Conservation (phyloP, 345 rosid genomes). For the Euphorbia pulcherrima region DNA sequence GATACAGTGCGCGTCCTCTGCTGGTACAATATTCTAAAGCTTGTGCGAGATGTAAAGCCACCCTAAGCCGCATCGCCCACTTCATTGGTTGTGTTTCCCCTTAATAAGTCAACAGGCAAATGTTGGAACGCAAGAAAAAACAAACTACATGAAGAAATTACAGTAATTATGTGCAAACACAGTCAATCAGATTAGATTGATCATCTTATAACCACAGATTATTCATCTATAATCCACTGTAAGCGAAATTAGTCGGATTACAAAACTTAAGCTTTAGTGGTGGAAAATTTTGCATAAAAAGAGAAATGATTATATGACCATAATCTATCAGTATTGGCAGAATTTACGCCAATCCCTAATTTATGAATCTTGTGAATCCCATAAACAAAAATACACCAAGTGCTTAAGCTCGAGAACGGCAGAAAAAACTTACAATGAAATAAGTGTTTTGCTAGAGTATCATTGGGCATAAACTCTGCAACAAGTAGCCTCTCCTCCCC, state of each 20-base stretch:
- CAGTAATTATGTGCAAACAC: too few species aligned
- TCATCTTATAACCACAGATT: neutral
- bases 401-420: too few species aligned
- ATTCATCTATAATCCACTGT: neutral
- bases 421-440: constrained; percentile 75
- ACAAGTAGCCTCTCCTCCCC: constrained; percentile 91
- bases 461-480: constrained; percentile 84
- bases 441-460: constrained; percentile 91
- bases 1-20: constrained; percentile 89
- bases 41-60: constrained; percentile 85
- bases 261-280: neutral
- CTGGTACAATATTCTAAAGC: constrained; percentile 83
- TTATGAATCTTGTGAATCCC: too few species aligned
- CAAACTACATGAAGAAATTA: too few species aligned
- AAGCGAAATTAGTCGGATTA: neutral
- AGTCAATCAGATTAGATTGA: neutral
- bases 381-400: too few species aligned
- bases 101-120: constrained; percentile 40
- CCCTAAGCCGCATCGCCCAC: constrained; percentile 95
- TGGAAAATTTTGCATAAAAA: too few species aligned
- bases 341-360: too few species aligned
- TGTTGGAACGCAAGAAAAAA: too few species aligned
- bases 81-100: constrained; percentile 96
- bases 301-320: too few species aligned
- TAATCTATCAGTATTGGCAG: too few species aligned